These are phyloP conservation scores for Vitis hybrid DNA, from an alignment of 177 flowering plant genomes.

Conservation along the genomic window DNA sequence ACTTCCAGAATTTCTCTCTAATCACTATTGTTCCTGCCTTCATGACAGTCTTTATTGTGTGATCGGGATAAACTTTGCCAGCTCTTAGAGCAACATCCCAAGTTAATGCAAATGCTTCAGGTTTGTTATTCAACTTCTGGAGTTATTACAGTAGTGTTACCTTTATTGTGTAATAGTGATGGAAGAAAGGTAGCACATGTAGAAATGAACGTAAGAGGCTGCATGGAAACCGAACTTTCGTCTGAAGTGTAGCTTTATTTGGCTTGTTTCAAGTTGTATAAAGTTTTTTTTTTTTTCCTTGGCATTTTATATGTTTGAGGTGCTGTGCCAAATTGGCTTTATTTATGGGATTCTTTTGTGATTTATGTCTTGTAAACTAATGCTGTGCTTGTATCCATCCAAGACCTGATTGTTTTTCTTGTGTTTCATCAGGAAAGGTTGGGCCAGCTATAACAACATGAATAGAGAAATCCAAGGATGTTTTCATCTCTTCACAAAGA, in stretches of 20 bases:
- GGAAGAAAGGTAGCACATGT: too few species aligned
- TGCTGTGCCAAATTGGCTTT: neutral
- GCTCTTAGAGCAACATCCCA: slow-evolving; percentile 95
- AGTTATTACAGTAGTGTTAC: neutral
- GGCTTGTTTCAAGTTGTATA: too few species aligned
- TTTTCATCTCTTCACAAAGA: too few species aligned
- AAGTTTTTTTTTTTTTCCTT: too few species aligned
- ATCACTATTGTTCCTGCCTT: slow-evolving; percentile 8
- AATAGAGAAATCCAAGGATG: too few species aligned
- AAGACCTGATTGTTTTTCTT: neutral
- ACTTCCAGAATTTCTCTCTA: neutral
- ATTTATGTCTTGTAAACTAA: neutral
- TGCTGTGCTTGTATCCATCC: neutral
- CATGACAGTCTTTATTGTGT: slow-evolving; percentile 80
- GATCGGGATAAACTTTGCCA: slow-evolving; percentile 92
- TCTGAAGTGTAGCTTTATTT: too few species aligned
- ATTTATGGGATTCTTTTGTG: neutral
- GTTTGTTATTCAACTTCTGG: slow-evolving; percentile 28
- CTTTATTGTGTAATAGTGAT: neutral
- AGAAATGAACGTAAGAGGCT: too few species aligned
- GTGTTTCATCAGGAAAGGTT: slow-evolving; percentile 38
- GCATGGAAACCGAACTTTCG: too few species aligned
- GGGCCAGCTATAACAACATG: slow-evolving; percentile 36
- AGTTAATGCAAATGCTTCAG: slow-evolving; percentile 99
- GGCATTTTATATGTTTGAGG: too few species aligned